phyloP scores from a whole-genome alignment of 148 eudicot species.

The Pharnaceum exiguum region DNA sequence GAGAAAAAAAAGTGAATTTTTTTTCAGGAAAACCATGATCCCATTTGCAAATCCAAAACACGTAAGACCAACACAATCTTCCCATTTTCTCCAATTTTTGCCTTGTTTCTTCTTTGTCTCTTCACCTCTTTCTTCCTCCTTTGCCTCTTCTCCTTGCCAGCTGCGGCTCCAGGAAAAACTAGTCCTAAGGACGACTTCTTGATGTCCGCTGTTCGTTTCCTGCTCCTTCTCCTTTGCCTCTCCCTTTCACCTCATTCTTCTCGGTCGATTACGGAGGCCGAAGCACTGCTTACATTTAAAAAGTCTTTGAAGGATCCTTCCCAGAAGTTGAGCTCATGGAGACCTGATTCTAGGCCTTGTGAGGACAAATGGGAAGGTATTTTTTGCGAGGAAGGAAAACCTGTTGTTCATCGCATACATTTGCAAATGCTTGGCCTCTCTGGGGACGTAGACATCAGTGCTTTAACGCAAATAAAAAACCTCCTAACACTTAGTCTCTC shows the following conservation, averaged over 20 bases:
- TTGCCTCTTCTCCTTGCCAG: background rate
- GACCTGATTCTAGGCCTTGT: constrained; percentile 38
- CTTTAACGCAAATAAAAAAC: constrained; percentile 15
- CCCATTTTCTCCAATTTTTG: background rate
- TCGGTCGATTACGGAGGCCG: constrained; percentile 19
- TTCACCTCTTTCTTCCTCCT: background rate
- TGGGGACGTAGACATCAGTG: constrained; percentile 28
- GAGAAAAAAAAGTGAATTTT: too few species aligned
- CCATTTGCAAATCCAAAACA: constrained; percentile 16
- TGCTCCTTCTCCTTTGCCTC: constrained; percentile 29
- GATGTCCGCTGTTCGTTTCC: constrained; percentile 46
- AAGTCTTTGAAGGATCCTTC: constrained; percentile 24
- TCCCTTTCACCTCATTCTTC: constrained; percentile 18
- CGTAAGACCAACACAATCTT: background rate
- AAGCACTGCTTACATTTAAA: constrained; percentile 45
- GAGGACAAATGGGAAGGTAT: constrained; percentile 41
- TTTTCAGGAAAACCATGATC: constrained; percentile 2
- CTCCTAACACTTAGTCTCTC: constrained; percentile 31
- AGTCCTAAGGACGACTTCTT: background rate
- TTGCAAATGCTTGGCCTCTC: constrained; percentile 35
- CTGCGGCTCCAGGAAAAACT: background rate
- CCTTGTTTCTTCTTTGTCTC: background rate
- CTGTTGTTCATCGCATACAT: constrained; percentile 24
- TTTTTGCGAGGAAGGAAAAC: constrained; percentile 24
- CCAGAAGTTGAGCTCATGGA: constrained; percentile 28